phyloP scores from a whole-genome alignment of 352 stramenopile genomes.

The Aphanomyces astaci region DNA sequence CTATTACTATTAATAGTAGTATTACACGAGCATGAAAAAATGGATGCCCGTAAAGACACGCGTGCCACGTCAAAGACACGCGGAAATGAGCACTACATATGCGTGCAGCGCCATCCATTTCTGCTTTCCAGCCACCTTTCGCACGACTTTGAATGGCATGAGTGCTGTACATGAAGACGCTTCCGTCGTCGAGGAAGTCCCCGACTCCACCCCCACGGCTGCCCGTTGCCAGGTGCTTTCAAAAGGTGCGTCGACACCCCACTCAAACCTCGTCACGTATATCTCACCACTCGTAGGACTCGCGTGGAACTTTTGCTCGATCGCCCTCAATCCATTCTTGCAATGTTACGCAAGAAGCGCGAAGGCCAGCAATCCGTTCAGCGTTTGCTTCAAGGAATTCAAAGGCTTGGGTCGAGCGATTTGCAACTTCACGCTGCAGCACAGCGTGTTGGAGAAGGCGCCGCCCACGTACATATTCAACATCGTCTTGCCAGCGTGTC shows the following conservation, averaged over 20 bases:
- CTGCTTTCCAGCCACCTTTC: not conserved
- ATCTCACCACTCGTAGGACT: not conserved
- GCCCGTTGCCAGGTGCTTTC: not conserved
- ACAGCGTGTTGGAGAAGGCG: not conserved
- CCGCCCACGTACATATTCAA: conserved; percentile 16
- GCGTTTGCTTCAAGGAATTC: conserved; percentile 6
- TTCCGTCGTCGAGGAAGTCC: not conserved
- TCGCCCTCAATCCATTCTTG: conserved; percentile 3
- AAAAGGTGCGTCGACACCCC: conserved; percentile 3
- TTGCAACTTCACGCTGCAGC: not conserved
- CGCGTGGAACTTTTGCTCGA: conserved; percentile 8
- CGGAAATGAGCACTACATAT: not conserved
- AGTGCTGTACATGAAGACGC: conserved; percentile 1
- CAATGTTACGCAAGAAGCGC: not conserved
- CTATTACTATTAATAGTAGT: too few relatives aligned
- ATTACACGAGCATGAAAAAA: too few relatives aligned
- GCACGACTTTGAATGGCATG: not conserved
- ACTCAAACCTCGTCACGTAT: not conserved
- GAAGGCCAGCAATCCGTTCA: not conserved
- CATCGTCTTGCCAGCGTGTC: not conserved
- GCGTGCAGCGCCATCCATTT: not conserved
- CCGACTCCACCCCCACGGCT: not conserved
- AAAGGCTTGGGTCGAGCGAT: not conserved
- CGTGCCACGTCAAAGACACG: not conserved
- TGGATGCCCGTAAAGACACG: not conserved